Evolutionary conservation across 2,329 filamentous ascomycete genomes (phyloP).

Genomic region (Xylariomycetidae sp.): DNA sequence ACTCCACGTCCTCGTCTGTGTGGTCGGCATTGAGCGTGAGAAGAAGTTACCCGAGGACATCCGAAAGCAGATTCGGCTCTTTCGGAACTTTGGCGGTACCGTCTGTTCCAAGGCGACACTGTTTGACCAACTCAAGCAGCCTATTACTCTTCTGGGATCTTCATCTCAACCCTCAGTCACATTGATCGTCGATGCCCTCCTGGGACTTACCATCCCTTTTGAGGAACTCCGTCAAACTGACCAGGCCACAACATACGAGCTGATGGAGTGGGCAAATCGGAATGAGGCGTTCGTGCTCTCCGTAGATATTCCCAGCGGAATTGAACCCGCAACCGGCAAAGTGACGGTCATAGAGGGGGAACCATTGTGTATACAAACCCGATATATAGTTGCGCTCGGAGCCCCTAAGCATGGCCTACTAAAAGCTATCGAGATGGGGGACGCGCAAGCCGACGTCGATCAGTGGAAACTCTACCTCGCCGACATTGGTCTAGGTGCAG

Average conservation of each 20-base stretch:
- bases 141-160: slow-evolving; percentile 27
- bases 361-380: slow-evolving; percentile 73
- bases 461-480: slow-evolving; percentile 79
- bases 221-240: slow-evolving; percentile 81
- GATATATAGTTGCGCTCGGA: slow-evolving; percentile 79
- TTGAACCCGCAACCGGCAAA: slow-evolving; percentile 73
- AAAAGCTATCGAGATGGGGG: slow-evolving; percentile 64
- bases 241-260: slow-evolving; percentile 77
- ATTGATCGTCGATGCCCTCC: slow-evolving; percentile 68
- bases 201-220: slow-evolving; percentile 83
- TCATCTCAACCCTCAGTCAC: slow-evolving; percentile 24
- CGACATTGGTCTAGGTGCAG: slow-evolving; percentile 79
- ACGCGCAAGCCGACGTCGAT: slow-evolving; percentile 47
- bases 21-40: slow-evolving; percentile 81
- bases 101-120: slow-evolving; percentile 59
- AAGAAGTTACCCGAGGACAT: slow-evolving; percentile 76
- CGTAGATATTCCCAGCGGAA: slow-evolving; percentile 86
- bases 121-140: slow-evolving; percentile 54
- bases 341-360: slow-evolving; percentile 66
- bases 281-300: slow-evolving; percentile 78
- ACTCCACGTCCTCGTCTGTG: slow-evolving; percentile 73
- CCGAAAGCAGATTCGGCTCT: slow-evolving; percentile 75
- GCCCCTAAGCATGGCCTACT: slow-evolving; percentile 82
- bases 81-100: slow-evolving; percentile 76
- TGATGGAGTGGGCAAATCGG: slow-evolving; percentile 92